Base-by-base conservation (phyloP, 768 basidiomycete genomes). In the Antrodiella citrinella region DNA sequence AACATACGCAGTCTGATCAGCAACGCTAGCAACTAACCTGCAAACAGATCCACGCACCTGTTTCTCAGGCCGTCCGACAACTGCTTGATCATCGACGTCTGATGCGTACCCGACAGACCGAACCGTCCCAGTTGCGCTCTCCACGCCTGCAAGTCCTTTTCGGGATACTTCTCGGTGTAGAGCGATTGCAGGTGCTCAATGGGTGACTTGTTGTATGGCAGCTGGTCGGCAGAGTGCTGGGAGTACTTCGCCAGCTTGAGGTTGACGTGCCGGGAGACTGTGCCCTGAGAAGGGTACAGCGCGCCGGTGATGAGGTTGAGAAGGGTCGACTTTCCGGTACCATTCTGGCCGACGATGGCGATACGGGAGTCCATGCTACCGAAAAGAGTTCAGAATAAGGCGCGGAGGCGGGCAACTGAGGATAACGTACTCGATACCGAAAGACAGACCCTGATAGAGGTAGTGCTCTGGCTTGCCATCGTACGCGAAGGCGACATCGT, bases 201-300 rank as follows among this genome's bases (percentile, higher is more conserved):
- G 2, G 96, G 94, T 21, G 81, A 74, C 64, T 78, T 78, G 54
- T 94, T 84, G 68, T 96, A 99, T 21, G 96, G 96, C 9, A 99
- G 81, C 67, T 99, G 96, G 69, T 99, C 96, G 23, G 96, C 94
- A 48, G 87, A 91, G 73, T 99, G 96, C 72, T 99, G 96, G 4
- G 89, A 92, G 76, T 99, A 99, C 69, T 98, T 99, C 57, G 93
- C 90, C 51, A 99, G 81, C 69, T 99, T 99, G 59, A 99, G 79
- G 18, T 75, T 76, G 40, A 85, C 73, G 66, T 99, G 96, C 61
- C 91, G 91, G 45, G 87, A 88, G 58, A 99, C 66, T 35, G 90
- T 91, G 46, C 96, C 96, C 65, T 86, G 78, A 56, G 69, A 70
- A 1, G 95, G 92, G 51, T 86, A 84, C 35, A 94, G 76, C 9